Base-by-base conservation (phyloP, 176 grass and related monocot species). In the Carex littledalei region DNA sequence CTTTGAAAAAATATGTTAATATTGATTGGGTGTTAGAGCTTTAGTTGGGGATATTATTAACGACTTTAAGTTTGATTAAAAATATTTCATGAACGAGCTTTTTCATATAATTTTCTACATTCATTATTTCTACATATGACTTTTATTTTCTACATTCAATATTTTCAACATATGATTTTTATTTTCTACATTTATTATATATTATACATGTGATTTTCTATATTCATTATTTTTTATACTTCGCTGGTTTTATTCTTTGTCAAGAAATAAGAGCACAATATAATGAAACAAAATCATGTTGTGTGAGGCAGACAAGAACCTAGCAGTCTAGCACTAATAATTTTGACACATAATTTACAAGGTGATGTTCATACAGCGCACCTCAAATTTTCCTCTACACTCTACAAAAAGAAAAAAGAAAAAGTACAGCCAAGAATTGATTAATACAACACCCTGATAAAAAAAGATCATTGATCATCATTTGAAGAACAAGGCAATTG, bases 401-500 rank as follows among this genome's bases (percentile, higher is more conserved):
- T 53, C 47, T 53, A 52, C 11, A 47, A 76, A 76, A 52, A 29
- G 31, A 15, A 26, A 32, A 54, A 16, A 16, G 2, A 15, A 67
- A 18, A 35, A 41, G 0, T 21, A n/a, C 68, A 26, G 6, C 1
- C 11, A 50, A 64, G 57, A 86, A 79, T 29, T 43, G 71, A 75
- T 52, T 7, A 41, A 74, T 45, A 79, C 70, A 54, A 24, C 37
- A 12, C 10, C 35, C 4, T 18, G 15, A 54, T 32, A n/a, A 37
- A 65, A 45, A 3, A 26, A 60, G 16, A 65, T 72, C 85, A 81
- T 82, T 64, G 77, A 63, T 73, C 37, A 63, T 65, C 37, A 86
- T 80, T 81, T 84, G 75, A 84, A 76, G 63, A 87, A 63, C 31
- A 21, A 43, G 63, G 59, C 74, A 73, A 9, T 15, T 72, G 29